Evolutionary conservation across 345 rosid genomes (phyloP).

Genomic region (Nephelium lappaceum): DNA sequence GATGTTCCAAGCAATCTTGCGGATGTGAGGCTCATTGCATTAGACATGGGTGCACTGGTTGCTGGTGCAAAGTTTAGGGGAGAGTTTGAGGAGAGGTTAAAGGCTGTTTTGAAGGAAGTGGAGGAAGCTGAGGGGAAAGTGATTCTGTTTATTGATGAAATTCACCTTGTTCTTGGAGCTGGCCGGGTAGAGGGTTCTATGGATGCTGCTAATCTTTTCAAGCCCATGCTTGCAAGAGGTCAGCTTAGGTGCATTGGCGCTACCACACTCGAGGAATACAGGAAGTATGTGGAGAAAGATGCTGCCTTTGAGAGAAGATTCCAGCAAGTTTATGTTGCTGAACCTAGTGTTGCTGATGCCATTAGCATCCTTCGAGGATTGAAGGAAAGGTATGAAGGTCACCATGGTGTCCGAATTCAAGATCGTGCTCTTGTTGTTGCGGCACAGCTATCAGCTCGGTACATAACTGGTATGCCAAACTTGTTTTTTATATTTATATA

Average conservation of each 20-base stretch:
- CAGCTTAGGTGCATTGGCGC: constrained; percentile 95
- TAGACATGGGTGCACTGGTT: constrained; percentile 88
- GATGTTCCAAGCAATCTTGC: constrained; percentile 85
- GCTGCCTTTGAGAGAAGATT: constrained; percentile 94
- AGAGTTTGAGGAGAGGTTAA: constrained; percentile 84
- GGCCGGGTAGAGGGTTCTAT: constrained; percentile 89
- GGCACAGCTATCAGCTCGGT: constrained; percentile 87
- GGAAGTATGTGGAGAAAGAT: constrained; percentile 97
- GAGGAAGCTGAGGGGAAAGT: constrained; percentile 96
- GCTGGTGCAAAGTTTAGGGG: constrained; percentile 92
- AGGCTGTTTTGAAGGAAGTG: constrained; percentile 88
- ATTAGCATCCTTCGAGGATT: constrained; percentile 87
- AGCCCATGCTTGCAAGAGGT: constrained; percentile 96
- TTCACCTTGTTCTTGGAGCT: constrained; percentile 96
- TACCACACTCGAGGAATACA: constrained; percentile 89
- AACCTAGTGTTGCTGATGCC: constrained; percentile 84
- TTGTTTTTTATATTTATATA: not conserved
- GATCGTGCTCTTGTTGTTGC: constrained; percentile 88
- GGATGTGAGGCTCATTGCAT: constrained; percentile 82
- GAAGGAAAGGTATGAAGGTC: constrained; percentile 93
- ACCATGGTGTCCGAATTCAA: constrained; percentile 88
- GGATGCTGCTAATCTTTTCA: constrained; percentile 96
- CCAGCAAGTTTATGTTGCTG: constrained; percentile 90
- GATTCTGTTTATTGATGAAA: constrained; percentile 90
- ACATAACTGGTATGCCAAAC: constrained; percentile 68